These are phyloP conservation scores for bread wheat (Triticum aestivum) DNA, from an alignment of 176 grass and related monocot genomes.

Conservation along the genomic window DNA sequence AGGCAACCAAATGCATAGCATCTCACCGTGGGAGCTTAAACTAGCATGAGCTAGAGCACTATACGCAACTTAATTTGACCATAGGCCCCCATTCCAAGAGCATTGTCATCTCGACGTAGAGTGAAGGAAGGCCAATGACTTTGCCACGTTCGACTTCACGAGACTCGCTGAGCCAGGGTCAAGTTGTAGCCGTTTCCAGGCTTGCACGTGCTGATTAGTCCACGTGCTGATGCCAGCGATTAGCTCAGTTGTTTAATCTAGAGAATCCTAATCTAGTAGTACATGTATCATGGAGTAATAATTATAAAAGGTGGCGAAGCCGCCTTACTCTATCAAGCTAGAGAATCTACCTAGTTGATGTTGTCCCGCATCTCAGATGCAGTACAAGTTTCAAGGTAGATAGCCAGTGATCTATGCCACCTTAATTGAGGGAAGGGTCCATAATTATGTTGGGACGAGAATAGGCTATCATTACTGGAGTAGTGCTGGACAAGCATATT, in stretches of 20 bases:
- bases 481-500: background rate
- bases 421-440: conserved; percentile 31
- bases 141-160: conserved; percentile 8
- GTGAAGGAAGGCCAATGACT: conserved; percentile 14
- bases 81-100: conserved; percentile 39
- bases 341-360: conserved; percentile 43
- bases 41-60: background rate
- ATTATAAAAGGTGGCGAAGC: conserved; percentile 7
- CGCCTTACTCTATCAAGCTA: conserved; percentile 45
- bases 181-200: background rate
- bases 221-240: conserved; percentile 37
- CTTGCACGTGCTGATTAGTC: conserved; percentile 50
- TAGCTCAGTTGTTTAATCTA: background rate
- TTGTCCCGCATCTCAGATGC: conserved; percentile 34
- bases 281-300: conserved; percentile 22
- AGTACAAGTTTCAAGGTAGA: conserved; percentile 50
- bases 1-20: background rate
- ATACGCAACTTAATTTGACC: conserved; percentile 31
- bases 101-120: conserved; percentile 6
- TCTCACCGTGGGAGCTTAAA: background rate
- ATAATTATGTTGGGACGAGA: conserved; percentile 37
- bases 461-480: background rate
- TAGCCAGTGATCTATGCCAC: conserved; percentile 43
- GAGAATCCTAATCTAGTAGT: conserved; percentile 12
- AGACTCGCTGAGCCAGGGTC: conserved; percentile 28